phyloP scores from a whole-genome alignment of 805 yeast species.

The Wickerhamiella spandovensis region DNA sequence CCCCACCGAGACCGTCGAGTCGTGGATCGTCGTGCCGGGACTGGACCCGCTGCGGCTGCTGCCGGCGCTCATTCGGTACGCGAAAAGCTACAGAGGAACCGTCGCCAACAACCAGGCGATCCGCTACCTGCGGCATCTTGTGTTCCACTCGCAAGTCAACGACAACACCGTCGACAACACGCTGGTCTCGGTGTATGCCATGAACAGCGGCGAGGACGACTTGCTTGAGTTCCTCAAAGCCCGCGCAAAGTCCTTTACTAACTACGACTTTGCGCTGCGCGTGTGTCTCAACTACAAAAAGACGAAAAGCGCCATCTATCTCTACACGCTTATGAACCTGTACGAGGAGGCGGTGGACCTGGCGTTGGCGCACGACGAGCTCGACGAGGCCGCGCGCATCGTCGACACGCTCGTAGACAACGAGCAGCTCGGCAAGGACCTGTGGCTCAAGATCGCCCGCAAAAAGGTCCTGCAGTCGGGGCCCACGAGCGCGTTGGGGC shows the following conservation, averaged over 20 bases:
- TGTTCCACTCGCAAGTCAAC: conserved; percentile 15
- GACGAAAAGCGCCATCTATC: conserved; percentile 52
- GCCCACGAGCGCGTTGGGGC: conserved; percentile 19
- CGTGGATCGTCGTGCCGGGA: conserved; percentile 52
- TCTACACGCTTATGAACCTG: conserved; percentile 54
- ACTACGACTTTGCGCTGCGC: conserved; percentile 62
- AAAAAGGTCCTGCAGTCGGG: conserved; percentile 24
- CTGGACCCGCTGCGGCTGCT: conserved; percentile 52
- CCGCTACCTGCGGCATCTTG: conserved; percentile 44
- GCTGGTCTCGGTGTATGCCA: conserved; percentile 3
- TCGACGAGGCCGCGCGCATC: conserved; percentile 43
- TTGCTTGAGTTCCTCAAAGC: conserved; percentile 5
- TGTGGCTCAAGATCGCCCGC: conserved; percentile 60
- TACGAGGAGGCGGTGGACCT: conserved; percentile 71
- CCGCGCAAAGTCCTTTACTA: conserved; percentile 30
- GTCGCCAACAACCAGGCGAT: conserved; percentile 48
- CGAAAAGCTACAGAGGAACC: conserved; percentile 27
- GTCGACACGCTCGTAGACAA: conserved; percentile 39
- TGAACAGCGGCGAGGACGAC: conserved; percentile 2
- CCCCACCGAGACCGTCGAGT: conserved; percentile 57
- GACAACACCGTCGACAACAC: conserved; percentile 8
- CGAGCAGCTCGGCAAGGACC: conserved; percentile 42
- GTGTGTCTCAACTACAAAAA: conserved; percentile 49
- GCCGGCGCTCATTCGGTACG: conserved; percentile 64
- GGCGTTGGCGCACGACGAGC: conserved; percentile 48